Conservation (phyloP, 169 alveolate genomes). For the Cryptosporidium meleagridis region DNA sequence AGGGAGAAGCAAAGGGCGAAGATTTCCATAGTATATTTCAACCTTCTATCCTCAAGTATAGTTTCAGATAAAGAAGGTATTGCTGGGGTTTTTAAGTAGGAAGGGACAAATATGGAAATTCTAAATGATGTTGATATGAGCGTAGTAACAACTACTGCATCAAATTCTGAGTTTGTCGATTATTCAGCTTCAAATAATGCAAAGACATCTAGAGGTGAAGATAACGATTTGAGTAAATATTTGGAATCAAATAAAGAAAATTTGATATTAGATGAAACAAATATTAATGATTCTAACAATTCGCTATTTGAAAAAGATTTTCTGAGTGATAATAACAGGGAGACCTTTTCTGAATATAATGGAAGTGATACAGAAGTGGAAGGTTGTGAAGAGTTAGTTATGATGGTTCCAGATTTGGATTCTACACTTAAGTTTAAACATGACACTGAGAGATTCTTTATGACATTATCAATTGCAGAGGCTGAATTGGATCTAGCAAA, state of each 20-base stretch:
- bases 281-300: not conserved
- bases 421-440: constrained; percentile 62
- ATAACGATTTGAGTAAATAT: not conserved
- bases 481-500: constrained; percentile 57
- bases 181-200: constrained; percentile 45
- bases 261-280: not conserved
- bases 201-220: constrained; percentile 10
- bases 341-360: not conserved
- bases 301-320: not conserved
- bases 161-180: constrained; percentile 30
- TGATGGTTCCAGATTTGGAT: constrained; percentile 69
- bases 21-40: not conserved
- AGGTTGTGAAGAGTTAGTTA: constrained; percentile 15
- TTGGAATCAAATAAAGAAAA: constrained; percentile 14
- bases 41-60: not conserved
- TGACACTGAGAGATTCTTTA: constrained; percentile 64
- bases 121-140: constrained; percentile 44
- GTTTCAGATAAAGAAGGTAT: not conserved
- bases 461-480: constrained; percentile 70
- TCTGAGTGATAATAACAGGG: not conserved
- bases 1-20: not conserved
- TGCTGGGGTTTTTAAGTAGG: not conserved
- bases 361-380: not conserved
- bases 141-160: constrained; percentile 65
- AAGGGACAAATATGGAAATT: constrained; percentile 10